phyloP scores from a whole-genome alignment of 2,329 filamentous ascomycete species.

The Ceratocystis papillata region DNA sequence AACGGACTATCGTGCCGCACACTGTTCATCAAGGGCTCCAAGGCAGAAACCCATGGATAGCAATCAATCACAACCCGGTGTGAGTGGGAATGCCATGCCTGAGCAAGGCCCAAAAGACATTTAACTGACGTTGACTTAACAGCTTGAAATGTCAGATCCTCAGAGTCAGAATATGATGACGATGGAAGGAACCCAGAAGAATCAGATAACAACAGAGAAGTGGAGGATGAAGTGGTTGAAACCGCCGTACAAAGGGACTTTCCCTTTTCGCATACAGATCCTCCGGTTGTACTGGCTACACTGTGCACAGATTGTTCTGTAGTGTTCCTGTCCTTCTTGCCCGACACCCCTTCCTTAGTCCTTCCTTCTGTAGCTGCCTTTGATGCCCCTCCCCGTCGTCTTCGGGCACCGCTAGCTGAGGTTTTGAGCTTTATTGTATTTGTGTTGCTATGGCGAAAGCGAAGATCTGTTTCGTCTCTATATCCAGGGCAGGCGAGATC shows the following conservation, averaged over 20 bases:
- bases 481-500: constrained; percentile 21
- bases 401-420: background rate
- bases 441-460: constrained; percentile 24
- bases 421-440: constrained; percentile 23
- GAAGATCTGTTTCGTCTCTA: constrained; percentile 23
- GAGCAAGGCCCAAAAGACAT: constrained; percentile 10
- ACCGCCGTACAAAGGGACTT: background rate
- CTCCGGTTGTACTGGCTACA: background rate
- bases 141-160: background rate
- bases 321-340: background rate
- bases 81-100: constrained; percentile 19
- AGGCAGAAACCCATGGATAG: constrained; percentile 22
- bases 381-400: background rate
- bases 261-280: background rate
- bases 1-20: constrained; percentile 18
- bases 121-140: constrained; percentile 5
- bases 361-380: background rate
- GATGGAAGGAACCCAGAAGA: background rate
- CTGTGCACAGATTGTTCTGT: background rate
- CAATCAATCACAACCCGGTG: constrained; percentile 23
- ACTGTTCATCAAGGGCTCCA: constrained; percentile 23
- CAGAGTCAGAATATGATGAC: background rate
- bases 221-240: background rate
- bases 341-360: background rate
- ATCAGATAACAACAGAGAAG: background rate